A percentile compares a stretch with the other conserved stretches of the same genome.
phyloP scores from a whole-genome alignment of 2,329 filamentous ascomycete species.

The Aureobasidium subglaciale region DNA sequence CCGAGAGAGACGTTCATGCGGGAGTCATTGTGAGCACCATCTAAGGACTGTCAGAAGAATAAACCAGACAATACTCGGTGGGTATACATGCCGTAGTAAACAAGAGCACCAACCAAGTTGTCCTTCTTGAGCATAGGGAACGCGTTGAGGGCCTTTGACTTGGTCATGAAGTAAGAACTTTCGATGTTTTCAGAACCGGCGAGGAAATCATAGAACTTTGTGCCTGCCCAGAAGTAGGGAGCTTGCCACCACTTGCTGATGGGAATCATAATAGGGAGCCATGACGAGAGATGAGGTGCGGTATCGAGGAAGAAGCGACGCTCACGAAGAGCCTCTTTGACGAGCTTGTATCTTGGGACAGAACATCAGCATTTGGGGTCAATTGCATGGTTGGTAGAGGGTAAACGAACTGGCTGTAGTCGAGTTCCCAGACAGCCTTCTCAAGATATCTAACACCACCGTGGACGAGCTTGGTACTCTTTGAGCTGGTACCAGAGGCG shows the following conservation, averaged over 20 bases:
- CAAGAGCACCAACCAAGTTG: conserved; percentile 70
- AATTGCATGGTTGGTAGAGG: background rate
- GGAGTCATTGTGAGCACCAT: conserved; percentile 87
- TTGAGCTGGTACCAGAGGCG: conserved; percentile 72
- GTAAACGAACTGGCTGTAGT: conserved; percentile 62
- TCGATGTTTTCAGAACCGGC: conserved; percentile 83
- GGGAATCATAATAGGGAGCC: conserved; percentile 77
- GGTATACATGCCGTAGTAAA: conserved; percentile 62
- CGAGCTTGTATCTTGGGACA: conserved; percentile 54
- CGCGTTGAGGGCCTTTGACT: conserved; percentile 76
- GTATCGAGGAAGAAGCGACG: conserved; percentile 78
- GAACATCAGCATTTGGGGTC: conserved; percentile 13
- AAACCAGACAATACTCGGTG: background rate
- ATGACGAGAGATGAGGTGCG: conserved; percentile 71
- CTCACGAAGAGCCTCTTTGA: conserved; percentile 75
- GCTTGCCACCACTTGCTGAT: conserved; percentile 78
- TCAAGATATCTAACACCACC: conserved; percentile 79
- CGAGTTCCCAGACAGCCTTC: conserved; percentile 78
- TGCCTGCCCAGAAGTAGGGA: conserved; percentile 70
- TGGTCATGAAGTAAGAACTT: conserved; percentile 79
- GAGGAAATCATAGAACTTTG: conserved; percentile 77
- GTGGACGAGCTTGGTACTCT: conserved; percentile 82
- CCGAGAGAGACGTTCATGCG: conserved; percentile 86
- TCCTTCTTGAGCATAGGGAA: conserved; percentile 84
- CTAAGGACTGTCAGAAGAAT: conserved; percentile 32